Conservation (phyloP, 495 filamentous ascomycete genomes). For the Penicillium cataractarum region DNA sequence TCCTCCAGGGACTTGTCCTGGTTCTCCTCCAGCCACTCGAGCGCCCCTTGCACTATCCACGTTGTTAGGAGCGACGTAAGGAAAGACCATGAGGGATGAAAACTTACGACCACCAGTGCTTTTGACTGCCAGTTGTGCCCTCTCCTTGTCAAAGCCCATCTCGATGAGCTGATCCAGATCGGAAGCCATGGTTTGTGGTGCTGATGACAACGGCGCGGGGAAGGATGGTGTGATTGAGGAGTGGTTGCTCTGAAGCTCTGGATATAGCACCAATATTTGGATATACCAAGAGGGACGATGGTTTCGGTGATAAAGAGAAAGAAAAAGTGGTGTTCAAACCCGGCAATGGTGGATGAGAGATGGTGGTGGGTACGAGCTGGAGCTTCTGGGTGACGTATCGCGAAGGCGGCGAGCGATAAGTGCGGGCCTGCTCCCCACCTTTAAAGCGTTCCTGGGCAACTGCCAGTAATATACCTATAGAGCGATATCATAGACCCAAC, state of each 20-base stretch:
- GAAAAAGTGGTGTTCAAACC: background rate
- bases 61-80: constrained; percentile 4
- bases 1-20: constrained; percentile 82
- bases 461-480: background rate
- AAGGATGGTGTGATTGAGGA: background rate
- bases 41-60: constrained; percentile 74
- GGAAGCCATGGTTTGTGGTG: constrained; percentile 58
- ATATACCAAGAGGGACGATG: background rate
- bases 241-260: background rate
- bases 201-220: constrained; percentile 6
- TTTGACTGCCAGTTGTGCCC: constrained; percentile 79
- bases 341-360: background rate
- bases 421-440: constrained; percentile 11
- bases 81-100: background rate
- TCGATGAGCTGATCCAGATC: constrained; percentile 83
- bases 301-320: background rate
- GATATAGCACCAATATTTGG: background rate
- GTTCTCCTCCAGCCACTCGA: constrained; percentile 93
- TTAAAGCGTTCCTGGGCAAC: background rate
- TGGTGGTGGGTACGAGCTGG: constrained; percentile 7
- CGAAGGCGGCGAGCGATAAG: constrained; percentile 37
- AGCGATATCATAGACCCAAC: background rate
- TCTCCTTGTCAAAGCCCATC: constrained; percentile 90
- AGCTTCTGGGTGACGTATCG: constrained; percentile 37
- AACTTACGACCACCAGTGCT: constrained; percentile 73